Base-by-base conservation (phyloP, 2,329 filamentous ascomycete genomes). In the Trichophaea hybrida region DNA sequence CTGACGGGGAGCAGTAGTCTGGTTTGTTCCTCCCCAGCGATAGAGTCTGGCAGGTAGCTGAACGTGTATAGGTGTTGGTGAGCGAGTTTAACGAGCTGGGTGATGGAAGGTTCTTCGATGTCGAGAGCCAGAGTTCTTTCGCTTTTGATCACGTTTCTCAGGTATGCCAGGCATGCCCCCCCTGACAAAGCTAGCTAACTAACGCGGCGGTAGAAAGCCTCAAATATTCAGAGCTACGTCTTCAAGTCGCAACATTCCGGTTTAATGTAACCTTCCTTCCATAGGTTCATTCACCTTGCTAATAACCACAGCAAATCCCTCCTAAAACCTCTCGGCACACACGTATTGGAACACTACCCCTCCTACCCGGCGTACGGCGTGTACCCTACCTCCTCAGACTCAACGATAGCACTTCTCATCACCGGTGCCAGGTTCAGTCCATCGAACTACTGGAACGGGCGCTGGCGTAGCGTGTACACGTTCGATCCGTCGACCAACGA, bases 371-470 rank as follows among this genome's bases (percentile, higher is more conserved):
- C 86, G 10, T 85, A 85, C 67, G 88, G 90, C 66, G 87, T 88
- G 53, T 96, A 87, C 72, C 88, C 91, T 8, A 83, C 82, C 67
- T 81, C 88, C 68, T 77, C 84, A 65, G 86, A 91, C 71, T 80
- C 80, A 33, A 82, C 83, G 68, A 74, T 97, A 61, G 88, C 89
- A 52, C 77, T 96, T 65, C 74, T 94, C 58, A 82, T 95, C 55
- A 90, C 95, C 53, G 87, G 90, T 59, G 96, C 93, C 77, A 96
- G 96, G 74, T 97, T 97, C 77, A 94, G 87, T 69, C 93, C 94
- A 6, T 88, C 90, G 72, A 98, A 98, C 78, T 98, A 89, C 78
- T 97, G 93, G 89, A 97, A 96, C 74, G 93, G 93, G 64, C 88
- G 93, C 64, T 98, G 93, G 88, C 86, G 93, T 69, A 90, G 88